These are phyloP conservation scores for Fusarium austroafricanum DNA, from an alignment of 2,329 filamentous ascomycete genomes.

Conservation along the genomic window DNA sequence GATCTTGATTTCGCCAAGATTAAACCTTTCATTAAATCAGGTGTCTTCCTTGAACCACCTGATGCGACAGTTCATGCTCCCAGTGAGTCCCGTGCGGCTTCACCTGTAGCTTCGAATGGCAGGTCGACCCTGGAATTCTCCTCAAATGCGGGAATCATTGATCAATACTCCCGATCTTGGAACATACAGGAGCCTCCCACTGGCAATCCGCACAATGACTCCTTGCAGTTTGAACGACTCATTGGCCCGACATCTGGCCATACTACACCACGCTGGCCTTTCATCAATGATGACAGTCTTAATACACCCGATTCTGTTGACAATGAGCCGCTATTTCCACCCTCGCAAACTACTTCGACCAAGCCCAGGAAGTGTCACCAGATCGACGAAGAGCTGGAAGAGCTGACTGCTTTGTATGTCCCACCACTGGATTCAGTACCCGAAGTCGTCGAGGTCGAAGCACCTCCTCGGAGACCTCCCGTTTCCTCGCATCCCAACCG, in stretches of 20 bases:
- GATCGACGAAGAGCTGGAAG: conserved; percentile 13
- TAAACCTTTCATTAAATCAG: conserved; percentile 1
- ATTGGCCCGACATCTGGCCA: background rate
- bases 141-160: conserved; percentile 25
- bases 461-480: background rate
- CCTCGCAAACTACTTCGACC: background rate
- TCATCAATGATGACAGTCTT: conserved; percentile 28
- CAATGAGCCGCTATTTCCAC: background rate
- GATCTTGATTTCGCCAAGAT: conserved; percentile 26
- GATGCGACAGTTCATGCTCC: background rate
- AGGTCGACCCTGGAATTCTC: conserved; percentile 9
- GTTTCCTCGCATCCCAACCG: background rate
- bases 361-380: background rate
- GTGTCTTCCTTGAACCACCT: background rate
- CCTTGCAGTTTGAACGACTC: background rate
- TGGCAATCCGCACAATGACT: background rate
- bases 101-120: background rate
- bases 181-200: background rate
- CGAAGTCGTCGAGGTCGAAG: background rate
- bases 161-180: conserved; percentile 27
- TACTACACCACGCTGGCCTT: conserved; percentile 26
- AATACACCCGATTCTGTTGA: conserved; percentile 4
- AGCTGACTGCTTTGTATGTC: conserved; percentile 8
- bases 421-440: conserved; percentile 1
- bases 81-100: background rate